Evolutionary conservation across 768 basidiomycete species (phyloP), one percentile per base, ranked within the genome.

Genomic region (Tricholoma flavovirens): DNA sequence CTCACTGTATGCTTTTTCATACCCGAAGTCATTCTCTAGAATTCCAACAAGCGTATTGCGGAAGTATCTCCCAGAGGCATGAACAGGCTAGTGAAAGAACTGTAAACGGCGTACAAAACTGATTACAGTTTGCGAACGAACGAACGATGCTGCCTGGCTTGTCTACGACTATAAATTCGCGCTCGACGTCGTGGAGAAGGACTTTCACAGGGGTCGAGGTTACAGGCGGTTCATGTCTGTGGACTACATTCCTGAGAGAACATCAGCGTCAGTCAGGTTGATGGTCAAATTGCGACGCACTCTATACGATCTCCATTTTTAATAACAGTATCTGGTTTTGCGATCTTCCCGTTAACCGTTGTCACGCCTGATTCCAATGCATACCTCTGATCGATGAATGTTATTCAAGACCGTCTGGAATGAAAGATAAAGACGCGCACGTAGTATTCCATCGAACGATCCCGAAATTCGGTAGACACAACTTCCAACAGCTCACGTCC

Each of bases 141-240:
- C 94, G 72, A 69, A 97, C 95, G 67, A 98, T 92, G 67, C 90
- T 90, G 32, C 96, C 96, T 2, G 96, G 96, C 76, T 99, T 99
- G 66, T 98, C 88, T 26, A 99, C 88, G 12, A 98, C 89, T 33
- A 98, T 83, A 58, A 96, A 93, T 59, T 87, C 81, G 21, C 86
- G 83, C 60, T 90, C 83, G 12, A 75, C 76, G 67, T 98, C 93
- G 56, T 87, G 83, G 51, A 86, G 77, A 3, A 98, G 71, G 35
- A 98, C 78, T 59, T 85, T 82, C 53, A 98, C 84, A 1, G 90
- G 90, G 4, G 78, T 88, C 2, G 87, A 83, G 1, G 93, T 87
- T 3, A 99, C 87, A 3, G 97, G 93, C 5, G 97, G 97, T 71
- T 99, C 97, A 67, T 99, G 97, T n/a, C 93, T 80, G 70, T 95